Evolutionary conservation across 2,329 filamentous ascomycete genomes (phyloP).

Genomic region (Coniella lustricola): DNA sequence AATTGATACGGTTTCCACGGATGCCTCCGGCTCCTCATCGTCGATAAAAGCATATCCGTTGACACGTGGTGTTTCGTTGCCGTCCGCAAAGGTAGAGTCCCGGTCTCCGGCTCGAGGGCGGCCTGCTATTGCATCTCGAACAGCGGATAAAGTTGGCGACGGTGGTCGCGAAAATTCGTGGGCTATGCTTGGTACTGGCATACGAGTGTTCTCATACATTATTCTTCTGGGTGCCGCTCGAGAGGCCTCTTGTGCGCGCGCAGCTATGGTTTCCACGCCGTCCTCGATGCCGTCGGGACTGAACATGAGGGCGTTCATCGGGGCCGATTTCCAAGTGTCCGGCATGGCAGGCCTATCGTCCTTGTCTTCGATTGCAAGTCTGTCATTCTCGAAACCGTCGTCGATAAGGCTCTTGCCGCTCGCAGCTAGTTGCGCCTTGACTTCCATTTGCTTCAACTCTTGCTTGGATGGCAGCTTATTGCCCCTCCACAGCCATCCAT

Average conservation of each 20-base stretch:
- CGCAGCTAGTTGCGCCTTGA: conserved; percentile 45
- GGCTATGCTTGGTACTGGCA: conserved; percentile 45
- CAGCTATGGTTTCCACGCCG: conserved; percentile 52
- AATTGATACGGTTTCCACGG: conserved; percentile 26
- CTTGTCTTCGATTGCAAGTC: conserved; percentile 57
- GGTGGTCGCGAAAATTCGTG: conserved; percentile 47
- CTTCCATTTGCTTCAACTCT: conserved; percentile 60
- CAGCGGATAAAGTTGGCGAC: conserved; percentile 77
- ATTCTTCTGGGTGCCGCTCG: conserved; percentile 71
- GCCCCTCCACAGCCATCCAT: conserved; percentile 80
- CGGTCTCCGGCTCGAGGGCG: conserved; percentile 55
- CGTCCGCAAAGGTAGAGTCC: conserved; percentile 49
- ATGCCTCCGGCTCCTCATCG: conserved; percentile 56
- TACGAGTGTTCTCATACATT: conserved; percentile 75
- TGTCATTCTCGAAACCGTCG: conserved; percentile 51
- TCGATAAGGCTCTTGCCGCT: conserved; percentile 41
- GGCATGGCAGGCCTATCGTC: conserved; percentile 69
- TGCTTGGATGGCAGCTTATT: conserved; percentile 84
- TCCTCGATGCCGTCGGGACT: conserved; percentile 59
- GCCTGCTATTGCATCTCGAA: conserved; percentile 78
- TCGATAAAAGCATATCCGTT: conserved; percentile 95
- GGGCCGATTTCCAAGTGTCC: conserved; percentile 66
- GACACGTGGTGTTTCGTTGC: conserved; percentile 77
- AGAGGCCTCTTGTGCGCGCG: conserved; percentile 63
- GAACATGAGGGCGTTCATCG: conserved; percentile 88